Percentiles rank a stretch among this genome's conserved stretches.
These are phyloP conservation scores for Perilla frutescens DNA, from an alignment of 257 asterid genomes.

Conservation along the genomic window DNA sequence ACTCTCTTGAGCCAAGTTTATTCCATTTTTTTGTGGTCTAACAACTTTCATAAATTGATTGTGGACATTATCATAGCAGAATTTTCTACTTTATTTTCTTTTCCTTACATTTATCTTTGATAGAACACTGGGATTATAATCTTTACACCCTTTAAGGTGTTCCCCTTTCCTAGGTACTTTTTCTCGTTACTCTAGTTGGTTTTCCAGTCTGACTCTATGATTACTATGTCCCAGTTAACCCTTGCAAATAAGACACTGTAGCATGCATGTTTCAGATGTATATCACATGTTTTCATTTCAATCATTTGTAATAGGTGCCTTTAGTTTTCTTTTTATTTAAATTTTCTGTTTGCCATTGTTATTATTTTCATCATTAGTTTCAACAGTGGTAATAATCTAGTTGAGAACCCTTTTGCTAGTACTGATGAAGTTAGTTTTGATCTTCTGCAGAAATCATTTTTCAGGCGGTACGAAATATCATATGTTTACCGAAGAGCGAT, in stretches of 20 bases:
- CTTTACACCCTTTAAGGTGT: not conserved
- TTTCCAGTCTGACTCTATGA: not conserved
- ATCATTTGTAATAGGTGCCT: not conserved
- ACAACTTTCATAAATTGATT: not conserved
- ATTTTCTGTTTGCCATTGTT: not conserved
- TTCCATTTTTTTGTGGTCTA: not conserved
- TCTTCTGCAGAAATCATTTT: conserved; percentile 69
- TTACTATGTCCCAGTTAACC: not conserved
- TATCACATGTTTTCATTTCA: conserved; percentile 20
- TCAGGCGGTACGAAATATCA: conserved; percentile 85
- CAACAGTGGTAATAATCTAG: conserved; percentile 1
- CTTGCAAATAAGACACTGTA: conserved; percentile 2
- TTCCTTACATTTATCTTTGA: conserved; percentile 7
- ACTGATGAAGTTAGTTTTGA: conserved; percentile 26
- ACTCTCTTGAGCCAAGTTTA: not conserved
- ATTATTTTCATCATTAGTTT: conserved; percentile 10
- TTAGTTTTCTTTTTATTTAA: conserved; percentile 7
- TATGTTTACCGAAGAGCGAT: conserved; percentile 87
- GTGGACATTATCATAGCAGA: conserved; percentile 13
- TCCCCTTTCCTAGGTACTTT: not conserved
- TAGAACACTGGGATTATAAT: conserved; percentile 1
- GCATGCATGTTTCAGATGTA: conserved; percentile 5
- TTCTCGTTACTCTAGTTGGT: not conserved
- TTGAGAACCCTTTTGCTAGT: conserved; percentile 6
- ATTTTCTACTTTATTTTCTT: conserved; percentile 11